Evolutionary conservation across 2,329 filamentous ascomycete species (phyloP), one percentile per base, ranked within the genome.

Genomic region (Phaeophleospora eucalypticola): DNA sequence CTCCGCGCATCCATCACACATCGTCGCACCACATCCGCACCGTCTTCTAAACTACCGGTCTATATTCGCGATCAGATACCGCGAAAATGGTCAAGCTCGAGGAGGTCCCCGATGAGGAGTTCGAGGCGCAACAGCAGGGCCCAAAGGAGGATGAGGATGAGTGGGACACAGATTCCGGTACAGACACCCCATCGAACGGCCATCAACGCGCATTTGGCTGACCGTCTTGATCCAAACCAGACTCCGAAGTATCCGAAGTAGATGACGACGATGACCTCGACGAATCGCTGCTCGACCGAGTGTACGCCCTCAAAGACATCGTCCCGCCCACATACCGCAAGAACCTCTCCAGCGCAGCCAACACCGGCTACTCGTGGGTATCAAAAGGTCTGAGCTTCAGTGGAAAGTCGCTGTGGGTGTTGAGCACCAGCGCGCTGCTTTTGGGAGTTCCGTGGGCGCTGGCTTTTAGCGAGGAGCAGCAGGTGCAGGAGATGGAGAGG

Each of bases 91-190:
- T 97, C 71, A 89, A 91, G 73, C 87, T 97, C 67, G 87, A 89
- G 68, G 91, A 97, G 78, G 91, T 97, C 66, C 85, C 94, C 68
- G 91, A 97, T 69, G 90, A 96, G 79, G 87, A 94, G 73, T 95
- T 96, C 77, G 78, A 85, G 73, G 76, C 81, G 69, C 74, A 79
- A 60, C 83, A 86, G 70, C 73, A 78, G 58, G 83, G 86, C 64
- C 73, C 82, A 19, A 54, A 70, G 56, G 76, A 77, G 50, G 84
- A 89, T 59, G 85, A 93, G 36, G 79, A 81, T 46, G 88, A 94
- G 49, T 90, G 90, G 66, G 95, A 87, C 76, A 93, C 87, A 58
- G 91, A 96, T 69, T 91, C 87, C 54, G 91, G 91, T 95, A 80
- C 58, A 76, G 70, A 45, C 38, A 20, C n/a, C 15, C 40, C 10